Evolutionary conservation across 495 filamentous ascomycete species (phyloP).

Genomic region (Trichoderma virens): DNA sequence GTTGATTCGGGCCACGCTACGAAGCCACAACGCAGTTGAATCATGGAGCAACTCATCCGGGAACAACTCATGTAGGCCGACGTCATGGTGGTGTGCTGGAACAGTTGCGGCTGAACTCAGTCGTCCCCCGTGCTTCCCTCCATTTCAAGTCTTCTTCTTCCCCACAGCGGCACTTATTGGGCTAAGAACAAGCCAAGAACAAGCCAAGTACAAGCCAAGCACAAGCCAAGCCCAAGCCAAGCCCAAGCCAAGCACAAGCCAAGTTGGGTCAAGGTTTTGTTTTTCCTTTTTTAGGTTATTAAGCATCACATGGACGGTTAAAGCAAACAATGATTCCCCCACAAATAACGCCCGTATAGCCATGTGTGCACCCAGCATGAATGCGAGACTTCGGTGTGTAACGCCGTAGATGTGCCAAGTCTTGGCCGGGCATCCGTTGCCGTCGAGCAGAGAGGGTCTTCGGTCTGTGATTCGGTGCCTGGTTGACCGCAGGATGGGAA

Average conservation of each 20-base stretch:
- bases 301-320: neutral
- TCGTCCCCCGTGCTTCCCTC: neutral
- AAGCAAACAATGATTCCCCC: neutral
- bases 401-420: neutral
- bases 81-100: neutral
- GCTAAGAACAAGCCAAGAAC: too few relatives aligned
- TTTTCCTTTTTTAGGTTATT: neutral
- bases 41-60: neutral
- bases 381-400: neutral
- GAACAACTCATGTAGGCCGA: neutral
- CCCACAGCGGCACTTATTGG: neutral
- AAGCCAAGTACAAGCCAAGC: too few relatives aligned
- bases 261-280: neutral
- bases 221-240: too few relatives aligned
- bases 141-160: neutral
- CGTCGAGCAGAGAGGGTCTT: too few relatives aligned
- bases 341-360: neutral
- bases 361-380: neutral
- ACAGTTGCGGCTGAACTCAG: slow-evolving; percentile 7
- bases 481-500: neutral
- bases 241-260: neutral
- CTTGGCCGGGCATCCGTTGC: neutral
- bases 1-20: neutral
- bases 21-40: neutral
- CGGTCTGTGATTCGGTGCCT: neutral